Conservation (phyloP, 164 flowering plant genomes). For the Euptelea pleiosperma region DNA sequence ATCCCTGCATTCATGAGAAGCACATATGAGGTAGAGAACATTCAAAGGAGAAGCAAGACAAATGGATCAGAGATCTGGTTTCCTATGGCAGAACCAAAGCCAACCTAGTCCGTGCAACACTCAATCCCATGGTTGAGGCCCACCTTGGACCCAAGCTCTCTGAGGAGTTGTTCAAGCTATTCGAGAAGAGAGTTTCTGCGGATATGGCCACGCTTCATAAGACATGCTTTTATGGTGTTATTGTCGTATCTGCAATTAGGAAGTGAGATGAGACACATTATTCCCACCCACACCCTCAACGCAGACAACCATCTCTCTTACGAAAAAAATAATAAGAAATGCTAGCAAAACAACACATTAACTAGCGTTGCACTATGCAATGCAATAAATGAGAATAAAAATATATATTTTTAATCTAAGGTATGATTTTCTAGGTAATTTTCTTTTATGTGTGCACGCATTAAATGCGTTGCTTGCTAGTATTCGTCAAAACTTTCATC, state of each 20-base stretch:
- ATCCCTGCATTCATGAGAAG: slow-evolving; percentile 44
- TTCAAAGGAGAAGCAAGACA: slow-evolving; percentile 36
- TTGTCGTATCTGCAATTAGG: slow-evolving; percentile 29
- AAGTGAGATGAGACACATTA: too few species aligned
- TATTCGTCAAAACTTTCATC: too few species aligned
- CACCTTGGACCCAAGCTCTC: slow-evolving; percentile 34
- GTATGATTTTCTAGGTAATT: too few species aligned
- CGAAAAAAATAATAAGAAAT: too few species aligned
- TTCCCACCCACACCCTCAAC: too few species aligned
- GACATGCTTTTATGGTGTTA: slow-evolving; percentile 42
- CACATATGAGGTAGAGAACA: slow-evolving; percentile 35
- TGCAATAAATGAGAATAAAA: too few species aligned
- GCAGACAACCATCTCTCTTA: too few species aligned
- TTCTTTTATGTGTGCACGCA: too few species aligned
- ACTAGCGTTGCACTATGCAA: too few species aligned
- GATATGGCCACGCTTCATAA: slow-evolving; percentile 31
- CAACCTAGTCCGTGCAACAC: slow-evolving; percentile 37
- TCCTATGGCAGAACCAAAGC: slow-evolving; percentile 40
- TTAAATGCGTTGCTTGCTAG: too few species aligned
- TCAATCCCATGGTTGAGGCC: slow-evolving; percentile 41
- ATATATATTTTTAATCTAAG: too few species aligned
- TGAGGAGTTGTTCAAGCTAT: slow-evolving; percentile 33
- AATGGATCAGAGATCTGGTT: slow-evolving; percentile 36
- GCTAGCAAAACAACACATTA: too few species aligned
- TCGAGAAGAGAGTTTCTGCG: slow-evolving; percentile 32